Conservation (phyloP, 2,329 filamentous ascomycete species). For the Blastomyces emzantsi region DNA sequence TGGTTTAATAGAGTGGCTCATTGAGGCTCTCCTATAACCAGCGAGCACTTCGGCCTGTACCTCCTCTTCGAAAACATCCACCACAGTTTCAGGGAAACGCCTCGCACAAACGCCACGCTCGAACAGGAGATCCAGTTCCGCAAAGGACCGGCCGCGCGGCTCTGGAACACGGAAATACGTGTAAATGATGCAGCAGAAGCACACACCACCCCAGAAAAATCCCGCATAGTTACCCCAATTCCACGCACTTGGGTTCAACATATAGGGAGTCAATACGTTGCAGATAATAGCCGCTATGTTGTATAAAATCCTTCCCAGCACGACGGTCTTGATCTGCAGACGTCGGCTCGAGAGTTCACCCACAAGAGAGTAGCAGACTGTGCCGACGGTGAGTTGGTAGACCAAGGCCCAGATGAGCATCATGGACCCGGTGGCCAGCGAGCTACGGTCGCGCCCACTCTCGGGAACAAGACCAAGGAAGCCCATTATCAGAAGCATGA, state of each 20-base stretch:
- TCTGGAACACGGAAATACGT: slow-evolving; percentile 75
- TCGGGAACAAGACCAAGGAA: slow-evolving; percentile 68
- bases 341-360: slow-evolving; percentile 73
- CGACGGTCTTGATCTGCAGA: slow-evolving; percentile 84
- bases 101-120: slow-evolving; percentile 62
- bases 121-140: slow-evolving; percentile 78
- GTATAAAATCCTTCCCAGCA: slow-evolving; percentile 71
- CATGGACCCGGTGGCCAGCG: slow-evolving; percentile 72
- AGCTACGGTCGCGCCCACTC: slow-evolving; percentile 49
- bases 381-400: slow-evolving; percentile 82
- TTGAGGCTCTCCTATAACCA: slow-evolving; percentile 9
- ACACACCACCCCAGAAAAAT: slow-evolving; percentile 80
- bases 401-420: slow-evolving; percentile 75
- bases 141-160: slow-evolving; percentile 69
- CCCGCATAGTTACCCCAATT: slow-evolving; percentile 80
- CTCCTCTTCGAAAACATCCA: slow-evolving; percentile 17
- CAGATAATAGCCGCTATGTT: slow-evolving; percentile 76
- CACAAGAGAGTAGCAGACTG: slow-evolving; percentile 82
- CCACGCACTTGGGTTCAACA: slow-evolving; percentile 83
- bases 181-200: slow-evolving; percentile 72
- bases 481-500: slow-evolving; percentile 73
- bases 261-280: slow-evolving; percentile 77
- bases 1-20: not conserved
- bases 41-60: slow-evolving; percentile 13
- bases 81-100: slow-evolving; percentile 47